Evolutionary conservation across 2,329 filamentous ascomycete genomes (phyloP).

Genomic region (Chaetomium sp.): DNA sequence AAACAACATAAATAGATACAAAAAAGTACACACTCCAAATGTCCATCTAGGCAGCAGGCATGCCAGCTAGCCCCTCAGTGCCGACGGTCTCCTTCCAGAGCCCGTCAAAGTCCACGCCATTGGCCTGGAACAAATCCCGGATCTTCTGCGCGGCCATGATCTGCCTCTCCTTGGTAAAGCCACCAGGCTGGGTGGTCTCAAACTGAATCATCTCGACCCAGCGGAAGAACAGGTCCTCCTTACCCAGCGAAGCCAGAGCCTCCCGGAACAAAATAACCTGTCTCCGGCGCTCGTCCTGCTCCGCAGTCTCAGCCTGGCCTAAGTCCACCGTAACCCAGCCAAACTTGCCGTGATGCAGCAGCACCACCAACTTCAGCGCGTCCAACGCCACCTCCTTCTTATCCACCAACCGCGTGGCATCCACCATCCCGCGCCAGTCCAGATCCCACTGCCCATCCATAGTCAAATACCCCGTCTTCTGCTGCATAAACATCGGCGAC

Average conservation of each 20-base stretch:
- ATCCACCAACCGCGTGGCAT: constrained; percentile 64
- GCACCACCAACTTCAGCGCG: constrained; percentile 64
- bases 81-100: constrained; percentile 64
- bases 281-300: constrained; percentile 58
- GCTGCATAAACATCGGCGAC: constrained; percentile 55
- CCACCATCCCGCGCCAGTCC: constrained; percentile 75
- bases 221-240: constrained; percentile 82
- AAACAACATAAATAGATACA: too few species aligned
- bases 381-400: constrained; percentile 52
- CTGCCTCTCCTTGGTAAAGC: constrained; percentile 71
- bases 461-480: constrained; percentile 83
- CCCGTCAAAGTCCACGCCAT: constrained; percentile 75
- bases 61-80: constrained; percentile 29
- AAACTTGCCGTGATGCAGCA: constrained; percentile 60
- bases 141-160: constrained; percentile 66
- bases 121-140: constrained; percentile 63
- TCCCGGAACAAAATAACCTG: constrained; percentile 80
- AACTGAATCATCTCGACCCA: constrained; percentile 93
- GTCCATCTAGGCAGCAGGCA: constrained; percentile 9
- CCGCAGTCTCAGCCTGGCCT: constrained; percentile 38
- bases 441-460: constrained; percentile 83
- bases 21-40: too few species aligned
- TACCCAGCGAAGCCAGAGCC: constrained; percentile 65
- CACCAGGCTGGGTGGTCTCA: constrained; percentile 71
- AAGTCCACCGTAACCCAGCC: constrained; percentile 67